Base-by-base conservation (phyloP, 352 stramenopile species). In the Phytophthora lateralis region DNA sequence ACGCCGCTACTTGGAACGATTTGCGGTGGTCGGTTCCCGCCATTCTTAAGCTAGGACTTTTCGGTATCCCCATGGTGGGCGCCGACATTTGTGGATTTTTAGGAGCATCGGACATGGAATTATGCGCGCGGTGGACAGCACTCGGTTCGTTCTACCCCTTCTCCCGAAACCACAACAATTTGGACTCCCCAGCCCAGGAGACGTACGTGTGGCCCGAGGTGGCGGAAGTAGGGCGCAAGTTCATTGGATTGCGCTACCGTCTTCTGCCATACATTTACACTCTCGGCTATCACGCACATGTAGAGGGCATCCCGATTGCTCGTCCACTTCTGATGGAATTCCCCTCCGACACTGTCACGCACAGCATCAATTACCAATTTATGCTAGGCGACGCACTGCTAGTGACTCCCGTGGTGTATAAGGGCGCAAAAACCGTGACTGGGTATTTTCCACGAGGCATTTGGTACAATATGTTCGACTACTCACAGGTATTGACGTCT, bases 261-360 rank as follows among this genome's bases (percentile, higher is more conserved):
- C 66, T 94, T 3, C 57, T 96, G 37, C 88, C 88, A 20, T 92
- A 91, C 59, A 58, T 92, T 11, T 94, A 94, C 66, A 91, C 88
- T 27, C 69, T 91, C 30, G 80, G 88, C 6, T 90, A 88, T 37
- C 62, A 85, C 20, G 80, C 82, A 5, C 59, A 88, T 32, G 29
- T 50, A 0, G 49, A 65, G 4, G 85, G 83, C 27, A 27, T 62
- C 9, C 76, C 79, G 0, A 89, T 90, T 56, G 73, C 71, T 18
- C 76, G 80, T 12, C 62, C 81, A 12, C 54, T 93, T 20, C 80
- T 88, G 42, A 76, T 85, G 55, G 82, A 93, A 52, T 93, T 89
- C 59, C 80, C 80, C 0, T 51, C 57, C 6, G 77, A 89, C 43
- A 62, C 55, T 1, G 75, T 60, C 38, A 58, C 77, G 0, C 61